phyloP scores from a whole-genome alignment of 2,329 filamentous ascomycete genomes.

The Colletotrichum tabaci region DNA sequence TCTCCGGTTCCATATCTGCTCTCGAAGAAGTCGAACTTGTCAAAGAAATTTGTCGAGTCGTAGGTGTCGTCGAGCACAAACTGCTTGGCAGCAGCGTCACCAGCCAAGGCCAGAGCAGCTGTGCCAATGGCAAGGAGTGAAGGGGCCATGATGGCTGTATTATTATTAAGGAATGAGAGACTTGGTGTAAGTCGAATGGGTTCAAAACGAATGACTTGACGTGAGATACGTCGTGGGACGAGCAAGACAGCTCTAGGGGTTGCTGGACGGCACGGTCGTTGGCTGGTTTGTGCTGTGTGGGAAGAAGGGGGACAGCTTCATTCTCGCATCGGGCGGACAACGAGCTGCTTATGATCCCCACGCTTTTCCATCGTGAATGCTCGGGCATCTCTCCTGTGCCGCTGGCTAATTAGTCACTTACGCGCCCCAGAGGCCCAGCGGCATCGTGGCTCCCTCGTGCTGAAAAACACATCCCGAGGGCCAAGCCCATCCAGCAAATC shows the following conservation, averaged over 20 bases:
- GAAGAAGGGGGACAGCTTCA: neutral
- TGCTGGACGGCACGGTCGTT: conserved; percentile 38
- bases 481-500: neutral
- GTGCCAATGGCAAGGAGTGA: conserved; percentile 58
- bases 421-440: conserved; percentile 9
- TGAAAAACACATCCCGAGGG: conserved; percentile 1
- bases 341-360: conserved; percentile 33
- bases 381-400: neutral
- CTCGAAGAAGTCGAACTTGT: conserved; percentile 62
- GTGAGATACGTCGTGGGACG: conserved; percentile 61
- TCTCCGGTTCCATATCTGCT: conserved; percentile 42
- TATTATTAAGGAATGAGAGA: conserved; percentile 48
- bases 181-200: conserved; percentile 38
- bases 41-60: conserved; percentile 61
- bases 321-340: conserved; percentile 9
- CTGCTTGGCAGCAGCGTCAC: conserved; percentile 50
- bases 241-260: conserved; percentile 51
- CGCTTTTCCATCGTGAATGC: conserved; percentile 5
- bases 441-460: conserved; percentile 1
- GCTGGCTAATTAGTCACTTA: conserved; percentile 10
- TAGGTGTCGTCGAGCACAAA: conserved; percentile 59
- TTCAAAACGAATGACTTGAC: conserved; percentile 57
- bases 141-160: conserved; percentile 55
- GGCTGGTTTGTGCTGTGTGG: conserved; percentile 29
- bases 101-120: conserved; percentile 55